Evolutionary conservation across 1,284 basidiomycete genomes (phyloP).

Genomic region (Cystobasidiaceae sp.): DNA sequence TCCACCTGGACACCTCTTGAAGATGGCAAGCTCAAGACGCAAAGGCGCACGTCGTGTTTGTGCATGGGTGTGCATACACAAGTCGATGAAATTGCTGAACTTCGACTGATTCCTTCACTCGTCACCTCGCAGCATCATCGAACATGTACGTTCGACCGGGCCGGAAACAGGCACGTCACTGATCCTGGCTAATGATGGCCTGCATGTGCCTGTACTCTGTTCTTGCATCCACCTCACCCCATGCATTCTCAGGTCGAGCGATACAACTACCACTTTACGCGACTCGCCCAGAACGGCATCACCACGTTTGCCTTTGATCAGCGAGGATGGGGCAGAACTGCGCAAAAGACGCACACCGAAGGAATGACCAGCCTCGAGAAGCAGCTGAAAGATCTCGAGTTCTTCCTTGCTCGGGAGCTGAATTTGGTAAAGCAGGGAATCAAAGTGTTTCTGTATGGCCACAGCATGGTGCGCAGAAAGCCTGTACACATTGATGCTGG

Average conservation of each 20-base stretch:
- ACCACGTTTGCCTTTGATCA: slow-evolving; percentile 48
- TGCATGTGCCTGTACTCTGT: no score
- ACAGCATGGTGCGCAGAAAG: slow-evolving; percentile 45
- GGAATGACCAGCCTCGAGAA: slow-evolving; percentile 47
- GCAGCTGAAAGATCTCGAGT: slow-evolving; percentile 46
- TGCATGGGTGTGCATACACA: slow-evolving; percentile 39
- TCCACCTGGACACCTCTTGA: no score
- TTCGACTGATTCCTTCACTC: neutral
- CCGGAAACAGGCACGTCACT: no score
- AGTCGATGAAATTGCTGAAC: neutral
- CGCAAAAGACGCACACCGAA: slow-evolving; percentile 42
- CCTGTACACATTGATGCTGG: neutral
- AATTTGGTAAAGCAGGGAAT: slow-evolving; percentile 29
- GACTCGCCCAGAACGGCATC: slow-evolving; percentile 47
- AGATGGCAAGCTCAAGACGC: slow-evolving; percentile 11
- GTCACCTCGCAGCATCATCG: slow-evolving; percentile 46
- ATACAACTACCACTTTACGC: slow-evolving; percentile 47
- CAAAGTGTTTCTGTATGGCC: slow-evolving; percentile 48
- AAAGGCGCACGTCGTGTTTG: slow-evolving; percentile 38
- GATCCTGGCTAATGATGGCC: no score
- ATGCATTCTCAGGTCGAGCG: slow-evolving; percentile 43
- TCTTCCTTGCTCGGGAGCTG: slow-evolving; percentile 41
- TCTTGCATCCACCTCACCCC: neutral
- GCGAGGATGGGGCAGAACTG: slow-evolving; percentile 47
- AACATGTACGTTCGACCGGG: slow-evolving; percentile 37